Conservation (phyloP, 2,329 filamentous ascomycete species). For the Neoascochyta sp. region DNA sequence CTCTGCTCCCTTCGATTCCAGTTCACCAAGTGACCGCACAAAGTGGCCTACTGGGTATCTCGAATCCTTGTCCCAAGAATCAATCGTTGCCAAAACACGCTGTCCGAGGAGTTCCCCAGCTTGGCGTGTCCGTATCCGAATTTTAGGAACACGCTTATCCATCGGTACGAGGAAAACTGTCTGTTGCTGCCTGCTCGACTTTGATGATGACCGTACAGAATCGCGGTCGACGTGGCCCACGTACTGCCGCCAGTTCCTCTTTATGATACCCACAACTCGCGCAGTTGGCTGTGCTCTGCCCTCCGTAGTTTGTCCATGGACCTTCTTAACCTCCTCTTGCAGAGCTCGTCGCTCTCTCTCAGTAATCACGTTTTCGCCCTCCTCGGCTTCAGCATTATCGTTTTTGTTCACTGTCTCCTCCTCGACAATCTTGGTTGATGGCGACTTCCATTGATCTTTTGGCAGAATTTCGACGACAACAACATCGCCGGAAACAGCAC, state of each 20-base stretch:
- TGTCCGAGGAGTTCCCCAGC: constrained; percentile 85
- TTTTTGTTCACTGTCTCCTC: constrained; percentile 89
- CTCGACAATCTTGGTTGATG: constrained; percentile 92
- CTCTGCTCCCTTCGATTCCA: constrained; percentile 96
- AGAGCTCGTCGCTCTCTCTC: constrained; percentile 81
- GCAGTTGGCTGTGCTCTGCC: constrained; percentile 84
- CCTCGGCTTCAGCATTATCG: constrained; percentile 85
- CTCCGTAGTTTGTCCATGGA: constrained; percentile 72
- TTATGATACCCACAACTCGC: constrained; percentile 84
- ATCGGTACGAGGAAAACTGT: constrained; percentile 94
- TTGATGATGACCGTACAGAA: constrained; percentile 69
- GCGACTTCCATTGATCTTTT: constrained; percentile 93
- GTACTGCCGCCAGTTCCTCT: constrained; percentile 96
- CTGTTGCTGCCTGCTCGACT: constrained; percentile 79
- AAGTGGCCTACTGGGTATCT: constrained; percentile 92
- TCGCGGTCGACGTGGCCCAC: constrained; percentile 91
- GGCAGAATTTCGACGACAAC: constrained; percentile 92
- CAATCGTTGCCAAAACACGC: constrained; percentile 86
- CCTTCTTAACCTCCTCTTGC: constrained; percentile 85
- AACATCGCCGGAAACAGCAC: constrained; percentile 84
- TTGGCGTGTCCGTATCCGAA: constrained; percentile 85
- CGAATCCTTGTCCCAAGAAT: constrained; percentile 91
- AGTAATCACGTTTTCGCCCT: constrained; percentile 69
- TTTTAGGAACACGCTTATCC: constrained; percentile 97
- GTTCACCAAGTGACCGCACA: constrained; percentile 83